Conservation (phyloP, 2,329 filamentous ascomycete genomes). For the Pseudogymnoascus sp. region DNA sequence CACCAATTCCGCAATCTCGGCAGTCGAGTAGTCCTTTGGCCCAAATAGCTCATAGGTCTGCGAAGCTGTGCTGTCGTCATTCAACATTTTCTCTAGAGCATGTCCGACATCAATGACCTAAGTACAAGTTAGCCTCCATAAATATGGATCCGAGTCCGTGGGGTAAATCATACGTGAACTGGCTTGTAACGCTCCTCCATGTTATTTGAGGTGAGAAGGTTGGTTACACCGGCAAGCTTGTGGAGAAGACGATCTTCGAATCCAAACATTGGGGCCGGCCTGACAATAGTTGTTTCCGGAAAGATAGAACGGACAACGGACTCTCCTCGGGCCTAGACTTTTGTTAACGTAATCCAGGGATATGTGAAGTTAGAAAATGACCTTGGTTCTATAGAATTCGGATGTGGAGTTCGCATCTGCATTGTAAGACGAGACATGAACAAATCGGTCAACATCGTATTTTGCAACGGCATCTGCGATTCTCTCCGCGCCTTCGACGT, state of each 20-base stretch:
- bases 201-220: constrained; percentile 84
- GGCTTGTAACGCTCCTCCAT: constrained; percentile 89
- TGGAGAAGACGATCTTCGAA: constrained; percentile 91
- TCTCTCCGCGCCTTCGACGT: constrained; percentile 85
- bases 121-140: constrained; percentile 3
- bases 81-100: constrained; percentile 82
- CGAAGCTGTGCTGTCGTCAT: constrained; percentile 82
- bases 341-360: constrained; percentile 17
- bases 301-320: constrained; percentile 80
- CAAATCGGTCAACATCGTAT: constrained; percentile 94
- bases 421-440: constrained; percentile 95
- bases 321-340: constrained; percentile 64
- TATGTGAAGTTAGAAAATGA: constrained; percentile 28
- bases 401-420: constrained; percentile 73
- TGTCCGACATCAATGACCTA: constrained; percentile 83
- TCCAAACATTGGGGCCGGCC: constrained; percentile 88
- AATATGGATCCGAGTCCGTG: not conserved
- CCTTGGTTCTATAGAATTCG: constrained; percentile 89
- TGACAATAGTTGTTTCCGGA: constrained; percentile 94
- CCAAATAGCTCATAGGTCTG: constrained; percentile 95
- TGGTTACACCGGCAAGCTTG: constrained; percentile 71
- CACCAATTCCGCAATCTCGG: constrained; percentile 79
- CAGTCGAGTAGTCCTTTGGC: constrained; percentile 84
- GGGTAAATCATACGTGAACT: constrained; percentile 62
- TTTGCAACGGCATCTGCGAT: constrained; percentile 94